These are phyloP conservation scores for Gossypium anomalum DNA, from an alignment of 345 rosid genomes.

Conservation along the genomic window DNA sequence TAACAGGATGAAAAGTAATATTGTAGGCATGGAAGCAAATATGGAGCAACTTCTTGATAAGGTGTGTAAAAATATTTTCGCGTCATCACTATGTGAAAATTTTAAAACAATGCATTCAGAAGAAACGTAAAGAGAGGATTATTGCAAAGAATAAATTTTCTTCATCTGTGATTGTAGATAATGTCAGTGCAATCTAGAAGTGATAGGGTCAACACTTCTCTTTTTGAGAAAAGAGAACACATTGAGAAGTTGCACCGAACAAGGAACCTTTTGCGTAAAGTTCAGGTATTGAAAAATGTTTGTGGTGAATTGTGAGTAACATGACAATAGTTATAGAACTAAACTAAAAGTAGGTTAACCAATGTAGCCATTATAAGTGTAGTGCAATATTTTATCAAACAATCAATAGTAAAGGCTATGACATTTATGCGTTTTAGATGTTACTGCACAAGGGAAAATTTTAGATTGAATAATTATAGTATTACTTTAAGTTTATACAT, in stretches of 20 bases:
- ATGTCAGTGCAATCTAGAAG: constrained; percentile 95
- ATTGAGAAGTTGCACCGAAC: constrained; percentile 95
- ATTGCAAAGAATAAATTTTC: background rate
- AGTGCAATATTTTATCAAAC: background rate
- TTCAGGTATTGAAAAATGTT: constrained; percentile 58
- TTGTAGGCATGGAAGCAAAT: constrained; percentile 93
- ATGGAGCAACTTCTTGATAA: constrained; percentile 94
- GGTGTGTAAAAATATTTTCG: constrained; percentile 34
- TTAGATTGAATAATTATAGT: background rate
- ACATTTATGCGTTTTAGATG: background rate
- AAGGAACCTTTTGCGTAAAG: constrained; percentile 93
- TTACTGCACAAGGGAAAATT: background rate
- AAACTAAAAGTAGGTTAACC: background rate
- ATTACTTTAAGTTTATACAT: background rate
- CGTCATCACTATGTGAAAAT: background rate
- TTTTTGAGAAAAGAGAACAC: constrained; percentile 91
- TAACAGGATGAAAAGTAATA: constrained; percentile 94
- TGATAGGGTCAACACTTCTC: constrained; percentile 90
- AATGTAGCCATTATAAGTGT: background rate
- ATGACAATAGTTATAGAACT: background rate
- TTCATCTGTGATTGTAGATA: constrained; percentile 48
- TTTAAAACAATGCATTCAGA: background rate
- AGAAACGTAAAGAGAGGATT: background rate
- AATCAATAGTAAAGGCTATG: background rate
- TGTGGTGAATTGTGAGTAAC: background rate